Conservation (phyloP, 495 filamentous ascomycete genomes). For the Hamigera avellanea region DNA sequence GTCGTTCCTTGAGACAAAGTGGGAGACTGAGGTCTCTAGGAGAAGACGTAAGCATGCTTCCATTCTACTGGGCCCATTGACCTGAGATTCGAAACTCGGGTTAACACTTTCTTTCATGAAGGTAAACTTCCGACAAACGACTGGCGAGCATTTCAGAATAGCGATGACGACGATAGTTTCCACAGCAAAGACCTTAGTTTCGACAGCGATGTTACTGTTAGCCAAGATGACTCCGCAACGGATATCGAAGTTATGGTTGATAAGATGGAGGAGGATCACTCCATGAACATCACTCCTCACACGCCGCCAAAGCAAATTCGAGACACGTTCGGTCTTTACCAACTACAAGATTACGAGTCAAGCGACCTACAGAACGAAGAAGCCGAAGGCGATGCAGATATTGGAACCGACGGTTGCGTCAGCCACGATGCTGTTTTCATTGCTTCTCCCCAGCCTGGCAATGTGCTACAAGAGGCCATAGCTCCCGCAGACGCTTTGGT, state of each 20-base stretch:
- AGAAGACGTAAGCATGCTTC: slow-evolving; percentile 27
- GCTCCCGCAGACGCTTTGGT: slow-evolving; percentile 8
- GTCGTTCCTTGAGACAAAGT: slow-evolving; percentile 31
- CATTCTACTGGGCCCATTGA: background rate
- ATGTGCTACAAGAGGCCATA: background rate
- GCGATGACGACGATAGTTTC: background rate
- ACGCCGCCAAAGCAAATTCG: background rate
- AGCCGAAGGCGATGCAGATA: no score
- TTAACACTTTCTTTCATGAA: background rate
- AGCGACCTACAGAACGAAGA: background rate
- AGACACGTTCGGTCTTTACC: no score
- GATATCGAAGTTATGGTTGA: no score
- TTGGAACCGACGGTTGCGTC: no score
- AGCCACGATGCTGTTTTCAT: no score
- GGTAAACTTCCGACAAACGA: slow-evolving; percentile 2
- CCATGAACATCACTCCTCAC: background rate
- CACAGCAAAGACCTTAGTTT: background rate
- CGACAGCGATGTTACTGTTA: background rate
- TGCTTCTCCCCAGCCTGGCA: no score
- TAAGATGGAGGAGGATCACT: background rate
- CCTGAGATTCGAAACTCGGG: background rate
- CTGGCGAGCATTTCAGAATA: background rate
- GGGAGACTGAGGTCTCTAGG: slow-evolving; percentile 21
- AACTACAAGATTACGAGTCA: no score
- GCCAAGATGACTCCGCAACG: no score